Evolutionary conservation across 2,329 filamentous ascomycete species (phyloP).

Genomic region (Laburnicola sp.): DNA sequence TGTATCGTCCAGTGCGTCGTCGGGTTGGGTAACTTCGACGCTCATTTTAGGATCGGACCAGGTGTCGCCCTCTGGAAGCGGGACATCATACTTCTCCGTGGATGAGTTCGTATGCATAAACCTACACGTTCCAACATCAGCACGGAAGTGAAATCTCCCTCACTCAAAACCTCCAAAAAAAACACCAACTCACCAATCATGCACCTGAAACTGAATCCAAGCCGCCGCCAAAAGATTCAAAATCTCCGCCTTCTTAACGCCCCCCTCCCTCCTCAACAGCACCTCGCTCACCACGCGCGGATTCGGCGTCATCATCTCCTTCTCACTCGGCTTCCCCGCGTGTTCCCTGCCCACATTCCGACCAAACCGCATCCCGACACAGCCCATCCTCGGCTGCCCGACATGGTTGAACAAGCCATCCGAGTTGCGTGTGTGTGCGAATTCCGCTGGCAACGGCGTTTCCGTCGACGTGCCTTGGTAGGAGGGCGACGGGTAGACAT

Average conservation of each 20-base stretch:
- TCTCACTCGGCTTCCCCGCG: slow-evolving; percentile 44
- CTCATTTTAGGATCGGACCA: slow-evolving; percentile 46
- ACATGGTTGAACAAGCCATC: slow-evolving; percentile 52
- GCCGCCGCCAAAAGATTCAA: slow-evolving; percentile 54
- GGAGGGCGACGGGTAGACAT: slow-evolving; percentile 46
- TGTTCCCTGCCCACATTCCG: slow-evolving; percentile 49
- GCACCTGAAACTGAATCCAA: slow-evolving; percentile 56
- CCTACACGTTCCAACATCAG: background rate
- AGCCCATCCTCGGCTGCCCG: slow-evolving; percentile 50
- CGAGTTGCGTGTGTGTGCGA: slow-evolving; percentile 45
- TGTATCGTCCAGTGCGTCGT: slow-evolving; percentile 40
- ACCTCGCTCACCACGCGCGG: slow-evolving; percentile 50
- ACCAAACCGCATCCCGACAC: slow-evolving; percentile 51
- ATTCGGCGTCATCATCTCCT: slow-evolving; percentile 51
- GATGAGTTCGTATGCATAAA: slow-evolving; percentile 26
- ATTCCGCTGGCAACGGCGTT: slow-evolving; percentile 40
- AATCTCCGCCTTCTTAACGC: slow-evolving; percentile 53
- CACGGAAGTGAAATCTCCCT: background rate
- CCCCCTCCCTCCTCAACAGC: slow-evolving; percentile 48
- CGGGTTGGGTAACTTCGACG: slow-evolving; percentile 42
- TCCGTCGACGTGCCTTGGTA: slow-evolving; percentile 43
- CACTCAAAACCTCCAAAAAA: background rate
- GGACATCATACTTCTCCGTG: slow-evolving; percentile 39
- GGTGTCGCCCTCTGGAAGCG: slow-evolving; percentile 39
- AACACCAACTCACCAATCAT: slow-evolving; percentile 20